Evolutionary conservation across 305 asterid genomes (phyloP), one percentile per base, ranked within the genome.

Genomic region (Andrographis paniculata): DNA sequence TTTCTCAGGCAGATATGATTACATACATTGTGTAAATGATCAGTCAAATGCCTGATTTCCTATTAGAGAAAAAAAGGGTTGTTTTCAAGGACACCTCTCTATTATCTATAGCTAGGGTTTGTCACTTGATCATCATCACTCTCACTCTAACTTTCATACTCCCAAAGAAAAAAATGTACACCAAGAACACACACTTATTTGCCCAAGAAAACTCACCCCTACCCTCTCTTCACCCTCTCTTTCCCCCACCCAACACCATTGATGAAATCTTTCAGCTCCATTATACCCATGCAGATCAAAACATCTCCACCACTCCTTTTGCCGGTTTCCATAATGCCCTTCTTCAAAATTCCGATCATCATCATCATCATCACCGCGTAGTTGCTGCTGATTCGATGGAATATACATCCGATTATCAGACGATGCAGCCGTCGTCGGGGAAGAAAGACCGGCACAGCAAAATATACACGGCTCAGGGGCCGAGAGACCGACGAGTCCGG

Each of bases 391-490:
- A 24, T 23, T 6, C 55, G 9, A 40, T 38, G 50, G 51, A 28
- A 8, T 23, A 14, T 55, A 20, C 30, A 9, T 35, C n/a, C 7
- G 45, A 28, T n/a, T n/a, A n/a, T n/a, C n/a, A n/a, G n/a, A n/a
- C n/a, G 49, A 22, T 37, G 16, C 58, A 55, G 24, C 68, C 52
- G 24, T 66, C 42, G 20, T n/a, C 62, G 0, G 61, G 6, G 42
- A 82, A 74, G 39, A 73, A 69, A n/a, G 88, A 79, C 23, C 67
- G 91, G 3, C 94, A 86, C 69, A 79, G 84, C 72, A 82, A 86
- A 42, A 86, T 86, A 52, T 42, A 58, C 55, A 86, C 96, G 2
- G 58, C 94, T 14, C 84, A 76, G 50, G 96, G 96, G 10, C 82
- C 74, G 0, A 68, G 96, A 36, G 94, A 87, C 24, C 65, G 95